These are phyloP conservation scores for Glaciozyma antarctica DNA, from an alignment of 768 basidiomycete genomes.

Conservation along the genomic window DNA sequence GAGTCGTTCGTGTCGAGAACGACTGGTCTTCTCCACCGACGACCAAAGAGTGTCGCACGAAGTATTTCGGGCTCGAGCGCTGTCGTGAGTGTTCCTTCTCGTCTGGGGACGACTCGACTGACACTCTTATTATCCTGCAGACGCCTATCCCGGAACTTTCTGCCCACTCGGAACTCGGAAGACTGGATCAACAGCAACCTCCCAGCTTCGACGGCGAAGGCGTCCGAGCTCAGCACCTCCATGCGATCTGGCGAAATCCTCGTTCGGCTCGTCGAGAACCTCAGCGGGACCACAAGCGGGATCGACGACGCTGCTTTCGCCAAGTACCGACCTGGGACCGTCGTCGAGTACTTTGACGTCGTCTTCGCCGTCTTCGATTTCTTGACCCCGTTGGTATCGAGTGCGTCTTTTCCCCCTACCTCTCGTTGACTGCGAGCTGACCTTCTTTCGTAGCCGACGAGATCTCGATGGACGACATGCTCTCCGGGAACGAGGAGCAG, in stretches of 20 bases:
- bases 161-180: slow-evolving; percentile 44
- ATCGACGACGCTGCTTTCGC: slow-evolving; percentile 27
- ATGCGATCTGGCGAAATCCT: slow-evolving; percentile 59
- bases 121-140: not conserved
- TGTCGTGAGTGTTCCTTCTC: not conserved
- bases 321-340: slow-evolving; percentile 12
- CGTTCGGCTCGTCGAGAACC: slow-evolving; percentile 66
- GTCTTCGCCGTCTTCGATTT: slow-evolving; percentile 11
- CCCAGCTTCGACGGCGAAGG: slow-evolving; percentile 50
- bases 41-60: not conserved
- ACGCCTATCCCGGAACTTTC: not conserved
- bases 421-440: slow-evolving; percentile 58
- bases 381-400: slow-evolving; percentile 56
- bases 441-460: slow-evolving; percentile 57
- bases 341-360: slow-evolving; percentile 26
- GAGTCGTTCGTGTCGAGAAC: not conserved
- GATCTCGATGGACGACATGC: slow-evolving; percentile 87
- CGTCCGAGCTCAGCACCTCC: slow-evolving; percentile 42
- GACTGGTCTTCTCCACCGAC: not conserved
- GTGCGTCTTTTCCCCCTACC: slow-evolving; percentile 67
- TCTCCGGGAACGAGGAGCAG: slow-evolving; percentile 70
- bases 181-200: slow-evolving; percentile 85
- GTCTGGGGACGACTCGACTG: not conserved
- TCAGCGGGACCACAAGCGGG: slow-evolving; percentile 34
- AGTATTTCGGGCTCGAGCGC: not conserved